A percentile compares a stretch with the other conserved stretches of the same genome.
phyloP scores from a whole-genome alignment of 1,139 yeast species.

The Komagataea norvegica region DNA sequence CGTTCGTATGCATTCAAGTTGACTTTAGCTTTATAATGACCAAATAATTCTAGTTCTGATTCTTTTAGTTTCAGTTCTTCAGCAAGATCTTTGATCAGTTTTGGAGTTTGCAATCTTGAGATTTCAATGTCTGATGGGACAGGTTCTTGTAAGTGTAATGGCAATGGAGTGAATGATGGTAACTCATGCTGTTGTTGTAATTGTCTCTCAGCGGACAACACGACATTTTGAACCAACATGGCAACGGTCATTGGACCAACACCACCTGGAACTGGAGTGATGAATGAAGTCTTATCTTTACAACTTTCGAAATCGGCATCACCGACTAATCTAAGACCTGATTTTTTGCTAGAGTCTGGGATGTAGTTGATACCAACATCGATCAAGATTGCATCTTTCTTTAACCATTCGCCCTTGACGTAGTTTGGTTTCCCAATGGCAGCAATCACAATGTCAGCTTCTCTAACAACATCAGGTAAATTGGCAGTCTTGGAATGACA shows the following conservation, averaged over 20 bases:
- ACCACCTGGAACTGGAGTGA: constrained; percentile 87
- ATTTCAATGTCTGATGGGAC: constrained; percentile 77
- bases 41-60: constrained; percentile 64
- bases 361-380: constrained; percentile 80
- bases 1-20: constrained; percentile 56
- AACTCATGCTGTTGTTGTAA: constrained; percentile 38
- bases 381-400: constrained; percentile 62
- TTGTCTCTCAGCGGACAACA: constrained; percentile 57
- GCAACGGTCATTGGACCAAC: constrained; percentile 91
- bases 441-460: constrained; percentile 70
- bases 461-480: constrained; percentile 46
- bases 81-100: constrained; percentile 59
- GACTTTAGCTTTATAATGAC: constrained; percentile 72
- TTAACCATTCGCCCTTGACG: constrained; percentile 69
- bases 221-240: constrained; percentile 68
- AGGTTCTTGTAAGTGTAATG: constrained; percentile 46
- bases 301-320: constrained; percentile 68
- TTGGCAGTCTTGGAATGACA: constrained; percentile 59
- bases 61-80: constrained; percentile 58
- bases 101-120: constrained; percentile 69
- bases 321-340: constrained; percentile 67
- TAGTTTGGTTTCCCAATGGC: constrained; percentile 73
- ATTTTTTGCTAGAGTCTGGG: constrained; percentile 56
- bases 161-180: constrained; percentile 50
- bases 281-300: constrained; percentile 49